phyloP scores from a whole-genome alignment of 139 green algal species.

The Coccomyxa sp. region DNA sequence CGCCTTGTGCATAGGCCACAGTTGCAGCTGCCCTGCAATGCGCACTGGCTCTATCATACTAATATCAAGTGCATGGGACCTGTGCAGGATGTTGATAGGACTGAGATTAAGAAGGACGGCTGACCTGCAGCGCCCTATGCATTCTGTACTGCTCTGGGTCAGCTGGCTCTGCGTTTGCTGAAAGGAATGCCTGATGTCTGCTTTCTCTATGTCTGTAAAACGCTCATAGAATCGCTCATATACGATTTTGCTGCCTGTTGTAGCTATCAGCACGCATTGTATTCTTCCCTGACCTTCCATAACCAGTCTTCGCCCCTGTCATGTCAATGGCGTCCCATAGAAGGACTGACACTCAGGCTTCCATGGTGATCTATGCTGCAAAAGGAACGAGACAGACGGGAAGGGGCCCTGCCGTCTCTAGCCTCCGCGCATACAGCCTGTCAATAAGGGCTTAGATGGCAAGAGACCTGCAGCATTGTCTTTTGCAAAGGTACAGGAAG shows the following conservation, averaged over 20 bases:
- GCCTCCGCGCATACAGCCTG: too few relatives aligned
- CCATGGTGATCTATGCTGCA: too few relatives aligned
- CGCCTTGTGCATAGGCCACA: background rate
- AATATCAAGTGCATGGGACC: background rate
- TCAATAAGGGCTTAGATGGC: too few relatives aligned
- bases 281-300: slow-evolving; percentile 9
- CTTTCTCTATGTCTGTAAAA: slow-evolving; percentile 21
- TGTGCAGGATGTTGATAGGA: background rate
- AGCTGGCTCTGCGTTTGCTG: slow-evolving; percentile 2
- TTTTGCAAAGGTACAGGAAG: too few relatives aligned
- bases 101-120: too few relatives aligned
- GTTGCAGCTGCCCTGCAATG: slow-evolving; percentile 16
- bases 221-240: slow-evolving; percentile 25
- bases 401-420: too few relatives aligned
- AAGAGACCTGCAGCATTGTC: too few relatives aligned
- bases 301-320: background rate
- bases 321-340: too few relatives aligned
- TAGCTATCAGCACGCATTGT: slow-evolving; percentile 22
- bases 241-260: slow-evolving; percentile 11
- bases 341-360: too few relatives aligned
- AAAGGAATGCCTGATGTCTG: slow-evolving; percentile 18
- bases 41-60: too few relatives aligned
- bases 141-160: slow-evolving; percentile 1
- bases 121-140: slow-evolving; percentile 15
- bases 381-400: too few relatives aligned